Conservation (phyloP, 441 rosid genomes). For the Flueggea neowawraea region DNA sequence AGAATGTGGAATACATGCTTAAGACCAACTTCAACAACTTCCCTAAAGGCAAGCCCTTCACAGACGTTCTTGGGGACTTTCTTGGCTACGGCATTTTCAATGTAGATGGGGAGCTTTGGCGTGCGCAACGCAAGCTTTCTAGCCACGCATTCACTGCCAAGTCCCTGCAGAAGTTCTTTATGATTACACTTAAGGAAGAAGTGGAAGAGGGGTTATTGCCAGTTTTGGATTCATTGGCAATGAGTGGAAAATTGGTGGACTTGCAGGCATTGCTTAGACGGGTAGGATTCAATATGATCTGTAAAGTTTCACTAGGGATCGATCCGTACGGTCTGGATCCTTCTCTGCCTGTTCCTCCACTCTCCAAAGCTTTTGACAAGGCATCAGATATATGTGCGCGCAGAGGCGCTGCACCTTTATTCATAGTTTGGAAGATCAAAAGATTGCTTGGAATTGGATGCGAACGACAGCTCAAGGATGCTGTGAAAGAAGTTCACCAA, state of each 20-base stretch:
- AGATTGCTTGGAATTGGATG: constrained; percentile 58
- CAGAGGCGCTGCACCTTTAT: constrained; percentile 63
- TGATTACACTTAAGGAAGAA: constrained; percentile 15
- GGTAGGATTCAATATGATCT: constrained; percentile 23
- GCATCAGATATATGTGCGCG: constrained; percentile 62
- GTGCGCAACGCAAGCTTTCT: constrained; percentile 26
- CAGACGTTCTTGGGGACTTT: constrained; percentile 44
- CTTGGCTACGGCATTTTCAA: constrained; percentile 57
- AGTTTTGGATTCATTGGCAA: constrained; percentile 21
- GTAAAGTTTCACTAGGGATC: constrained; percentile 20
- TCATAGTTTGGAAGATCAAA: constrained; percentile 68
- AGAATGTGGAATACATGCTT: constrained; percentile 32
- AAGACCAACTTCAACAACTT: constrained; percentile 35
- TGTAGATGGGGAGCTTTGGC: constrained; percentile 37
- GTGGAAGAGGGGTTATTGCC: constrained; percentile 23
- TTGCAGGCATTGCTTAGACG: constrained; percentile 26
- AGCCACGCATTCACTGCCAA: constrained; percentile 23
- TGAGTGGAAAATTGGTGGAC: constrained; percentile 17
- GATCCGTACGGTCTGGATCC: constrained; percentile 20
- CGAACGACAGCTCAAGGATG: constrained; percentile 52
- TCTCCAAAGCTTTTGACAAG: constrained; percentile 52
- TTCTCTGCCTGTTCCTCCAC: constrained; percentile 18
- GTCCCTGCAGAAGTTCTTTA: constrained; percentile 15
- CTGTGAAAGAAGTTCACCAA: constrained; percentile 45
- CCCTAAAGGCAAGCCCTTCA: constrained; percentile 39